Percentiles rank a stretch among this genome's conserved stretches.
phyloP scores from a whole-genome alignment of 352 stramenopile species.

The Phytophthora kernoviae region DNA sequence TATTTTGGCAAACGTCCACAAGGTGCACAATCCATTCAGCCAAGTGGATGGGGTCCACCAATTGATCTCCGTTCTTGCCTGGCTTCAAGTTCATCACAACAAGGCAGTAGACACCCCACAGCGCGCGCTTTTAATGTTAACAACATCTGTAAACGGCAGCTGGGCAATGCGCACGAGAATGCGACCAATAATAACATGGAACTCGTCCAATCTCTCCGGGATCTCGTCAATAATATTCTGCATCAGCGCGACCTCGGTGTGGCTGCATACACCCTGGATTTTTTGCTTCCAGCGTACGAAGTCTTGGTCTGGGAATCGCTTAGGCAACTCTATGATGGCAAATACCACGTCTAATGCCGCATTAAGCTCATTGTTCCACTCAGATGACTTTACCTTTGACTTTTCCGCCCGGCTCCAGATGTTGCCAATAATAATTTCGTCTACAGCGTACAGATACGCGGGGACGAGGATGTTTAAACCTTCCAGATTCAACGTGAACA shows the following conservation, averaged over 20 bases:
- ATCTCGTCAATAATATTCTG: slow-evolving; percentile 69
- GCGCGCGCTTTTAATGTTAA: slow-evolving; percentile 80
- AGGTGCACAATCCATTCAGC: slow-evolving; percentile 83
- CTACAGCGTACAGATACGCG: slow-evolving; percentile 79
- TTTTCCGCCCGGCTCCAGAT: slow-evolving; percentile 76
- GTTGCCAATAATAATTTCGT: slow-evolving; percentile 83
- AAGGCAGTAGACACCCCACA: slow-evolving; percentile 83
- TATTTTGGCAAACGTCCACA: slow-evolving; percentile 77
- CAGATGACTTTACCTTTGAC: slow-evolving; percentile 69
- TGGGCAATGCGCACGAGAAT: slow-evolving; percentile 78
- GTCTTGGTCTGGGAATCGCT: slow-evolving; percentile 73
- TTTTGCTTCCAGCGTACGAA: slow-evolving; percentile 86
- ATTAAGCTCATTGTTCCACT: slow-evolving; percentile 85
- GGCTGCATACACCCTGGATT: slow-evolving; percentile 49
- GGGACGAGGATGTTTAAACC: slow-evolving; percentile 82
- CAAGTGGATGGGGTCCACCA: slow-evolving; percentile 52
- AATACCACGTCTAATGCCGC: slow-evolving; percentile 80
- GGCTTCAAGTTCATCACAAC: slow-evolving; percentile 70
- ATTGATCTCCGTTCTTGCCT: slow-evolving; percentile 26
- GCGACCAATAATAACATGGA: slow-evolving; percentile 74
- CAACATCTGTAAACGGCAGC: slow-evolving; percentile 75
- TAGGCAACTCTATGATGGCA: slow-evolving; percentile 71
- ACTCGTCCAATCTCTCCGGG: slow-evolving; percentile 66
- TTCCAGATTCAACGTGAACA: slow-evolving; percentile 83
- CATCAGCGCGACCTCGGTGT: slow-evolving; percentile 38